phyloP scores from a whole-genome alignment of 2,329 filamentous ascomycete genomes.

The Penicillium sp. region DNA sequence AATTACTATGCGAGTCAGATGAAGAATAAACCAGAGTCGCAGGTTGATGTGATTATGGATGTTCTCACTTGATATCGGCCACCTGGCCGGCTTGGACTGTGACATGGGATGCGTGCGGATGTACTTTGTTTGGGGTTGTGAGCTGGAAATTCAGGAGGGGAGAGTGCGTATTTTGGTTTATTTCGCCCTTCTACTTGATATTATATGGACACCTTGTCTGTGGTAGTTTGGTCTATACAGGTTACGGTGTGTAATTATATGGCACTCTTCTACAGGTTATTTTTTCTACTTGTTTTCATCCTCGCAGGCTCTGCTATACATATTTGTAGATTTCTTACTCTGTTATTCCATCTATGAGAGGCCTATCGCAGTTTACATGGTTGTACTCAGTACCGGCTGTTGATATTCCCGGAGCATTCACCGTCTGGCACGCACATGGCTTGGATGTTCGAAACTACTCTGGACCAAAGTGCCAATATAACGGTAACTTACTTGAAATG shows the following conservation, averaged over 20 bases:
- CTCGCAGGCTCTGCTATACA: not conserved
- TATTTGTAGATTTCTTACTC: not conserved
- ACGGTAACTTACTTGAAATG: not conserved
- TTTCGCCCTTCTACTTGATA: not conserved
- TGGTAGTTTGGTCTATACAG: not conserved
- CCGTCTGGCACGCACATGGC: not conserved
- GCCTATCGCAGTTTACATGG: too few species aligned
- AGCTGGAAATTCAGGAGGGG: not conserved
- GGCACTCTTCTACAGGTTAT: not conserved
- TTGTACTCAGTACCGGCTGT: not conserved
- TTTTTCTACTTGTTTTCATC: not conserved
- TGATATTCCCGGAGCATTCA: not conserved
- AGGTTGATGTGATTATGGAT: slow-evolving; percentile 19
- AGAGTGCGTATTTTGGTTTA: not conserved
- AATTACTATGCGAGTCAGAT: slow-evolving; percentile 19
- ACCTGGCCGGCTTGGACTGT: not conserved
- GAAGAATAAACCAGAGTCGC: not conserved
- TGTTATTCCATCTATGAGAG: not conserved
- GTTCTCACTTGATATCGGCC: slow-evolving; percentile 9
- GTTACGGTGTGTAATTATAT: not conserved
- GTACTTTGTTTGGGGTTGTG: not conserved
- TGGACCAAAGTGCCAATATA: not conserved
- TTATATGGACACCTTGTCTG: not conserved
- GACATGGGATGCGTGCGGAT: not conserved
- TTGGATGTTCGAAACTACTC: not conserved